phyloP scores from a whole-genome alignment of 139 green algal genomes.

The Cymbomonas tetramitiformis region DNA sequence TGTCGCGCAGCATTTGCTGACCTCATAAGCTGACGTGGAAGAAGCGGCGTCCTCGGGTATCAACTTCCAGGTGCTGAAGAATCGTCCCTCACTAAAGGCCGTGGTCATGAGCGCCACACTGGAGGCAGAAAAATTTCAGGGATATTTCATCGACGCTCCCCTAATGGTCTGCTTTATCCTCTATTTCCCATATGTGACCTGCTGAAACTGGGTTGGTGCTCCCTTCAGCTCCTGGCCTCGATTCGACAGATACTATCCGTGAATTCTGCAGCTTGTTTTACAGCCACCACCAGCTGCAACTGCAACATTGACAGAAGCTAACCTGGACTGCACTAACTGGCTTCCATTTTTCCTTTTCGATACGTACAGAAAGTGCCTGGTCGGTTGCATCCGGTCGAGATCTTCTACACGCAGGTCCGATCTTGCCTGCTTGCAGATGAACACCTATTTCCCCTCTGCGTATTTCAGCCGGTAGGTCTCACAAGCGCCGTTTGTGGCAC shows the following conservation, averaged over 20 bases:
- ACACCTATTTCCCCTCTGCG: too few relatives aligned
- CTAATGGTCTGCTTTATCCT: slow-evolving; percentile 66
- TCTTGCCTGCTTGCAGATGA: slow-evolving; percentile 10
- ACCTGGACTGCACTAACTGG: too few relatives aligned
- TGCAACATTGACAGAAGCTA: too few relatives aligned
- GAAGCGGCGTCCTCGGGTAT: background rate
- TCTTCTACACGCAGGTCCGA: slow-evolving; percentile 99
- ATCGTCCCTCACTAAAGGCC: slow-evolving; percentile 82
- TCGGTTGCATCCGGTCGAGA: slow-evolving; percentile 89
- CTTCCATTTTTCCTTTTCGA: too few relatives aligned
- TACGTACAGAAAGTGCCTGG: slow-evolving; percentile 91
- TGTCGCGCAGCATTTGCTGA: slow-evolving; percentile 3
- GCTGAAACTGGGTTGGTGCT: too few relatives aligned
- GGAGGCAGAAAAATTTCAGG: slow-evolving; percentile 98
- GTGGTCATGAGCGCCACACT: slow-evolving; percentile 98
- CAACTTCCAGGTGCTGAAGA: too few relatives aligned
- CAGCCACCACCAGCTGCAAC: too few relatives aligned
- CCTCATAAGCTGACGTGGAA: background rate
- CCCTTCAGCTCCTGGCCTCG: too few relatives aligned
- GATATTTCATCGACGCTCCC: slow-evolving; percentile 84
- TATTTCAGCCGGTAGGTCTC: too few relatives aligned
- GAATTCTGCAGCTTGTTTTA: too few relatives aligned
- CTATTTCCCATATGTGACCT: background rate
- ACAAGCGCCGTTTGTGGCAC: too few relatives aligned
- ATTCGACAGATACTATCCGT: too few relatives aligned